Evolutionary conservation across 345 rosid species (phyloP).

Genomic region (Syzygium grande): DNA sequence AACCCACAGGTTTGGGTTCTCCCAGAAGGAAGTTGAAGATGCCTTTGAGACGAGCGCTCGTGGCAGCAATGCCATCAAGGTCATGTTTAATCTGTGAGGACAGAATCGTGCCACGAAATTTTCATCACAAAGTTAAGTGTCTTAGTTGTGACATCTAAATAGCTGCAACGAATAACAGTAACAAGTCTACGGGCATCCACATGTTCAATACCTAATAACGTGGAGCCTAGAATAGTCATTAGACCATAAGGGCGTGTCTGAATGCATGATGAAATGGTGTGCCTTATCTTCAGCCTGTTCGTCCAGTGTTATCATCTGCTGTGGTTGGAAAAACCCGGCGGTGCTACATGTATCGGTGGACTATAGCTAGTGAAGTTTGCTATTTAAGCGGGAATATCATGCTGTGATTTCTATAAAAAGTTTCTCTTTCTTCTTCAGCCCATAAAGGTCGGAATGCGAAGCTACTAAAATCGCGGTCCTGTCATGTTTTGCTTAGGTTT

Average conservation of each 20-base stretch:
- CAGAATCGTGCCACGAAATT: neutral
- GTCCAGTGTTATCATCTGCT: neutral
- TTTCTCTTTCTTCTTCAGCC: neutral
- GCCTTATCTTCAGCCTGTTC: neutral
- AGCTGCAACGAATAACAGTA: neutral
- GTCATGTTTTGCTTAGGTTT: neutral
- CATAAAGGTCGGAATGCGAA: neutral
- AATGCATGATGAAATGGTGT: neutral
- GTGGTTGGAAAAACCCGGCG: neutral
- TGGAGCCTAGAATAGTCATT: neutral
- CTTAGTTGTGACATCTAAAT: neutral
- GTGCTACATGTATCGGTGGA: neutral
- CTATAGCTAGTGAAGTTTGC: neutral
- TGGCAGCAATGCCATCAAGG: slow-evolving; percentile 81
- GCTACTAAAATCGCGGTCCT: neutral
- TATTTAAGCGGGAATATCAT: neutral
- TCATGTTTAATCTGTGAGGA: slow-evolving; percentile 75
- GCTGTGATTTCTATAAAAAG: neutral
- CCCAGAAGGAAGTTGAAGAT: slow-evolving; percentile 75
- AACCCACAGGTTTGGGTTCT: slow-evolving; percentile 84
- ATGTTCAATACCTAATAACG: neutral
- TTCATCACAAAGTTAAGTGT: neutral
- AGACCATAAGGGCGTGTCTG: neutral
- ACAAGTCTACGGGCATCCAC: neutral
- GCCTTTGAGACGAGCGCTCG: slow-evolving; percentile 85